phyloP scores from a whole-genome alignment of 2,329 filamentous ascomycete genomes.

The Didymellaceae sp. region DNA sequence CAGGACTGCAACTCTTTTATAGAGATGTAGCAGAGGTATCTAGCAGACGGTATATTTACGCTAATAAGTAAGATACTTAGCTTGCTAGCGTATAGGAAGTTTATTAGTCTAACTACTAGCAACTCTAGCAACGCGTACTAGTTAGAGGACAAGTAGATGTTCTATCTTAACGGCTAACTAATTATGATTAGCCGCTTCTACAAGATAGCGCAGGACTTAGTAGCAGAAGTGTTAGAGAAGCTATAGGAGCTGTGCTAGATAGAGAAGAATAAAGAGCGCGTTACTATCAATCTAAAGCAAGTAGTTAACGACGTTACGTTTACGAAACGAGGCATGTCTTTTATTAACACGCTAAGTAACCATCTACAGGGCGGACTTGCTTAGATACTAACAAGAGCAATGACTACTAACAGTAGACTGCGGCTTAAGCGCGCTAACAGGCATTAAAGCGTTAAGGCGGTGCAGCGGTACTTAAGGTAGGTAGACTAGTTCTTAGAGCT shows the following conservation, averaged over 20 bases:
- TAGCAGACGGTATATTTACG: not conserved
- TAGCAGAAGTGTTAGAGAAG: not conserved
- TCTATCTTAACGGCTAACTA: not conserved
- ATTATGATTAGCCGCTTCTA: not conserved
- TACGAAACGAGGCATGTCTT: not conserved
- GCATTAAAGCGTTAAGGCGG: not conserved
- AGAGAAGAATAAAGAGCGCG: not conserved
- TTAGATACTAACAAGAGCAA: not conserved
- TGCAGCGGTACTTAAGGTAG: not conserved
- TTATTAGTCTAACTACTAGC: not conserved
- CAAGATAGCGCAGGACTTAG: not conserved
- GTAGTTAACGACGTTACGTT: not conserved
- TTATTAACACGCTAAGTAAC: not conserved
- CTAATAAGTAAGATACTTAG: not conserved
- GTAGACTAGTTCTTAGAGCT: not conserved
- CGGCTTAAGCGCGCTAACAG: not conserved
- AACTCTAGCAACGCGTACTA: conserved; percentile 1
- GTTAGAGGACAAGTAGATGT: not conserved
- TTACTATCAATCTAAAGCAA: not conserved
- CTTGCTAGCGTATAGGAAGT: not conserved
- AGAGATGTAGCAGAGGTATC: not conserved
- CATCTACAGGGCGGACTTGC: not conserved
- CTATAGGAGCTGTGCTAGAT: not conserved
- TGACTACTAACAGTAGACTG: not conserved
- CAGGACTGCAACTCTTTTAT: not conserved